phyloP scores from a whole-genome alignment of 2,329 filamentous ascomycete species.

The Lizonia empirigonia region DNA sequence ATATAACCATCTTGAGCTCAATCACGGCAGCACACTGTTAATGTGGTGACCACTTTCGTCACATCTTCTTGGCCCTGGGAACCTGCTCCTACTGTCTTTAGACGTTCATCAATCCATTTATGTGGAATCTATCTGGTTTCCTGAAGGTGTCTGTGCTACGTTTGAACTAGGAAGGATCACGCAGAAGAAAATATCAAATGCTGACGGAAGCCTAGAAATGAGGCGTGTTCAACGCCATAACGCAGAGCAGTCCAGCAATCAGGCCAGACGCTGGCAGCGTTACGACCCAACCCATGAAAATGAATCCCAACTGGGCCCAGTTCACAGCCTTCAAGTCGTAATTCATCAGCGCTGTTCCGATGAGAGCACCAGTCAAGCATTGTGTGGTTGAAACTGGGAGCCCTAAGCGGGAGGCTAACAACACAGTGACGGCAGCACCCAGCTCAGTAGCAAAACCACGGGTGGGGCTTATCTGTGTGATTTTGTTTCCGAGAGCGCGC shows the following conservation, averaged over 20 bases:
- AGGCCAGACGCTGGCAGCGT: constrained; percentile 52
- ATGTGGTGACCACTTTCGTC: background rate
- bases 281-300: constrained; percentile 51
- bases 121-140: background rate
- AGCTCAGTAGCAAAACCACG: constrained; percentile 52
- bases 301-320: constrained; percentile 50
- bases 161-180: too few relatives aligned
- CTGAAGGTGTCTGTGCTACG: background rate
- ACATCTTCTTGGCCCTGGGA: background rate
- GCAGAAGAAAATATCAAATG: too few relatives aligned
- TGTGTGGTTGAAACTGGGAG: constrained; percentile 70
- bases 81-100: background rate
- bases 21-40: background rate
- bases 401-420: constrained; percentile 65
- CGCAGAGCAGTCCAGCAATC: constrained; percentile 48
- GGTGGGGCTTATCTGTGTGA: constrained; percentile 65
- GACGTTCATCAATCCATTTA: background rate
- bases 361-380: constrained; percentile 49
- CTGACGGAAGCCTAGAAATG: constrained; percentile 31
- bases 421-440: constrained; percentile 63
- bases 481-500: constrained; percentile 64
- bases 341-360: constrained; percentile 39
- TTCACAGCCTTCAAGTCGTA: constrained; percentile 49
- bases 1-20: background rate
- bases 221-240: constrained; percentile 52